Percentiles rank a stretch among this genome's conserved stretches.
Evolutionary conservation across 768 basidiomycete genomes (phyloP).

Genomic region (Favolaschia claudopus): DNA sequence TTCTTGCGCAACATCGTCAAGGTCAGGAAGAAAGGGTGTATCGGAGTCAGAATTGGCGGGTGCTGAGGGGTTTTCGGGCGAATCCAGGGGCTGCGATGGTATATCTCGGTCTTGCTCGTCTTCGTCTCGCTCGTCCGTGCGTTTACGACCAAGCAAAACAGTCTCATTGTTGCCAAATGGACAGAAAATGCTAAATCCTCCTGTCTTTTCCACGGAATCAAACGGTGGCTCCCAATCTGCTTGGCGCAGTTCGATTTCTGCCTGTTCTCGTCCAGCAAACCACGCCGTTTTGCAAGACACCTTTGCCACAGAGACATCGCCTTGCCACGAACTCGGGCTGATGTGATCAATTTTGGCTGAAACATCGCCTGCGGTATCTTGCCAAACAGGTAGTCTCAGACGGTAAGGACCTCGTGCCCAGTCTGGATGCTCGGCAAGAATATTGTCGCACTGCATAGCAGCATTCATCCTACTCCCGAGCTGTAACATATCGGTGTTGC

Average conservation of each 20-base stretch:
- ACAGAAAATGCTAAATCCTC: not conserved
- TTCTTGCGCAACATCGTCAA: not conserved
- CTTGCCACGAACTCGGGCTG: not conserved
- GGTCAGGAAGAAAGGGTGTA: not conserved
- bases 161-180: not conserved
- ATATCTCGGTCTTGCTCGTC: not conserved
- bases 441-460: not conserved
- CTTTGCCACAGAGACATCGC: not conserved
- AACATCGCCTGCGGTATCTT: not conserved
- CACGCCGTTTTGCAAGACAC: not conserved
- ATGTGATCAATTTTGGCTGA: constrained; percentile 5
- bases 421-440: not conserved
- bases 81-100: no score
- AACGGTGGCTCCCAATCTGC: not conserved
- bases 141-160: not conserved
- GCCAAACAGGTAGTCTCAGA: not conserved
- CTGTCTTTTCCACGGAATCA: not conserved
- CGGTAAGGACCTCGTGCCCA: not conserved
- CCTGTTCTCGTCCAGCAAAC: not conserved
- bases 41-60: not conserved
- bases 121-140: not conserved
- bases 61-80: not conserved
- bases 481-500: no score
- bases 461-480: not conserved
- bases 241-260: not conserved